These are phyloP conservation scores for Colletotrichum karsti DNA, from an alignment of 2,329 filamentous ascomycete genomes.

Conservation along the genomic window DNA sequence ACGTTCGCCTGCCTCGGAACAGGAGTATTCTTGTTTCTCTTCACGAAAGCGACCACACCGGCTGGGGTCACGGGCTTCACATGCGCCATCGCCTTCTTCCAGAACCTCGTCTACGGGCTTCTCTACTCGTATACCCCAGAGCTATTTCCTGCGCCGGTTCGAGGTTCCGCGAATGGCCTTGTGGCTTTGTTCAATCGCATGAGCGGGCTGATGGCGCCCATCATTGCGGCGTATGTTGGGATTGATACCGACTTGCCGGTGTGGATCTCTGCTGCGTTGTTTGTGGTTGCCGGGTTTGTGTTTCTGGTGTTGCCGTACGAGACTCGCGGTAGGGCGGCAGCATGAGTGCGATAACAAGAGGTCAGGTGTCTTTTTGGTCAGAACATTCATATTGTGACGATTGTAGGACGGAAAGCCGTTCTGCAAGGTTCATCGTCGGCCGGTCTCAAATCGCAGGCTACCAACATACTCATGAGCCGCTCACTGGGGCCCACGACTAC, in stretches of 20 bases:
- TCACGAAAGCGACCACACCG: conserved; percentile 35
- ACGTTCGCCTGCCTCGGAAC: conserved; percentile 31
- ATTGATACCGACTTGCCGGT: conserved; percentile 19
- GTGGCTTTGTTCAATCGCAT: conserved; percentile 7
- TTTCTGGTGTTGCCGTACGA: conserved; percentile 14
- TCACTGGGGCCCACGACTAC: too few species aligned
- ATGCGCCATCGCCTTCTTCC: conserved; percentile 34
- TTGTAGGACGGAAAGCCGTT: too few species aligned
- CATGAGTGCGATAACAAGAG: neutral
- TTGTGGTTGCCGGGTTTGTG: conserved; percentile 12
- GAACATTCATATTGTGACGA: too few species aligned
- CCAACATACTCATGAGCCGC: too few species aligned
- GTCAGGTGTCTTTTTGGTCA: too few species aligned
- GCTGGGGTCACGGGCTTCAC: conserved; percentile 31
- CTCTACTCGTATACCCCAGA: conserved; percentile 22
- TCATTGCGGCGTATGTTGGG: conserved; percentile 25
- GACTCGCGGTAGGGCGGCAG: neutral
- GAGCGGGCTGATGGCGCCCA: conserved; percentile 16
- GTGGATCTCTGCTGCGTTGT: conserved; percentile 22
- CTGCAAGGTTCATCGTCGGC: too few species aligned
- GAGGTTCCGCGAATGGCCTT: conserved; percentile 3
- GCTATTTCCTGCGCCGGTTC: neutral
- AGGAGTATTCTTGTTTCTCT: conserved; percentile 32
- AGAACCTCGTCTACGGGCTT: conserved; percentile 33
- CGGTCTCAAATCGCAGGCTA: too few species aligned